A percentile compares a stretch with the other conserved stretches of the same genome.
phyloP scores from a whole-genome alignment of 371 early-diverging fungal genomes.

The Rhizopus microsporus region DNA sequence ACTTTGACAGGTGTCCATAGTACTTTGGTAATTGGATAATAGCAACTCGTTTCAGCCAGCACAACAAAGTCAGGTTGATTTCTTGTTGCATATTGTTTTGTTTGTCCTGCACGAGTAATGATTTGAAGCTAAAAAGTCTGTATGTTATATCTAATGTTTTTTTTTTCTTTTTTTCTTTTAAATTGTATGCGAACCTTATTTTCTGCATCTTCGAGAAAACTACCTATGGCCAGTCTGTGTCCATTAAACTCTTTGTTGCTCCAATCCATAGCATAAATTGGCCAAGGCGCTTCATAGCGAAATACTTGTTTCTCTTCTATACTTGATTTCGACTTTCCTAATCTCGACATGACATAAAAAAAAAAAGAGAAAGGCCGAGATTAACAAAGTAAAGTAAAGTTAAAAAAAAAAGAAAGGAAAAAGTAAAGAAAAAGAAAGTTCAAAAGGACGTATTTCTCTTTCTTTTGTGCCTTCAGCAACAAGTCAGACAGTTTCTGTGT shows the following conservation, averaged over 20 bases:
- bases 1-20: constrained; percentile 85
- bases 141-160: background rate
- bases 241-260: constrained; percentile 64
- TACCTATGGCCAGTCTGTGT: constrained; percentile 81
- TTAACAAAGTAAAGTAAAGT: background rate
- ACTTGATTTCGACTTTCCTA: constrained; percentile 24
- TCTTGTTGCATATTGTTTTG: constrained; percentile 22
- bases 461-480: too few relatives aligned
- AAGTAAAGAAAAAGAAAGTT: too few relatives aligned
- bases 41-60: constrained; percentile 75
- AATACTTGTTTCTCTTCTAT: constrained; percentile 69
- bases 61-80: constrained; percentile 65
- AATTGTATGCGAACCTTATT: constrained; percentile 65
- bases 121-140: constrained; percentile 56
- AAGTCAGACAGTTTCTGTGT: too few relatives aligned
- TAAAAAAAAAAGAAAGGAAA: background rate
- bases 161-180: background rate
- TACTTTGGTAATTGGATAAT: constrained; percentile 89
- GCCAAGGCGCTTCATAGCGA: constrained; percentile 83
- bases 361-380: background rate
- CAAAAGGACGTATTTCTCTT: too few relatives aligned
- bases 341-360: background rate
- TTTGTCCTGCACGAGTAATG: constrained; percentile 56
- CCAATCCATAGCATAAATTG: constrained; percentile 87
- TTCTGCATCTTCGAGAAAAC: constrained; percentile 75